Evolutionary conservation across 1,284 basidiomycete species (phyloP).

Genomic region (Marasmius tenuissimus): DNA sequence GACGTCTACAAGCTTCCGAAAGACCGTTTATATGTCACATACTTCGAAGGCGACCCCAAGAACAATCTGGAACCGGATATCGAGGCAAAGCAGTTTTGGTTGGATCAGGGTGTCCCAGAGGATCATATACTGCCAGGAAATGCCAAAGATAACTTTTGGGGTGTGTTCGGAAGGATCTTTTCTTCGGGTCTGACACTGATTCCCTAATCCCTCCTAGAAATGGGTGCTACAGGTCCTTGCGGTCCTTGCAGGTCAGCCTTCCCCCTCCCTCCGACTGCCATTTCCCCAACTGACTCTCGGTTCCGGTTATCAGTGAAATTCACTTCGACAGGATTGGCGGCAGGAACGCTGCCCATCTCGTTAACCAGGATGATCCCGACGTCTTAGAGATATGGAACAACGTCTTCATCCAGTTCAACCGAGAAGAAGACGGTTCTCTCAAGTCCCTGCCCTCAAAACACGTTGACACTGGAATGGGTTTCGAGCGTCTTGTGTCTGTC

Average conservation of each 20-base stretch:
- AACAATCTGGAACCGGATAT: constrained; percentile 88
- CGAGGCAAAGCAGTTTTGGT: constrained; percentile 88
- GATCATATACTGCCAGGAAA: constrained; percentile 93
- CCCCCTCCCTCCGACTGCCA: background rate
- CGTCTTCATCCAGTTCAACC: constrained; percentile 99
- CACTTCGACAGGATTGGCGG: constrained; percentile 97
- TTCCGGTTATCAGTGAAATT: constrained; percentile 68
- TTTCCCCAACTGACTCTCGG: constrained; percentile 7
- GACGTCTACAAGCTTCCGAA: constrained; percentile 85
- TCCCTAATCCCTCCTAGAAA: constrained; percentile 57
- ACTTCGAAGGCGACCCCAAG: constrained; percentile 92
- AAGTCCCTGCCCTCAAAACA: constrained; percentile 88
- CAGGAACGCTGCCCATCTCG: constrained; percentile 87
- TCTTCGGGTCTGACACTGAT: background rate
- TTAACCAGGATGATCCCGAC: constrained; percentile 94
- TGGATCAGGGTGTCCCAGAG: constrained; percentile 83
- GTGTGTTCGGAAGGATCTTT: constrained; percentile 42
- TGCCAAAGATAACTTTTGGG: constrained; percentile 99
- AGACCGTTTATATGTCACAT: constrained; percentile 95
- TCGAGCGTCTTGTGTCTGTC: constrained; percentile 94
- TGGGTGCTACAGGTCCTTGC: constrained; percentile 97
- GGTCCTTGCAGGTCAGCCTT: constrained; percentile 84
- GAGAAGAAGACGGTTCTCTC: constrained; percentile 86
- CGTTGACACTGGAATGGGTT: constrained; percentile 98
- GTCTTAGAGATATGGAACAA: constrained; percentile 99